Evolutionary conservation across 1,139 yeast genomes (phyloP).

Genomic region (Fermentozyma sake): DNA sequence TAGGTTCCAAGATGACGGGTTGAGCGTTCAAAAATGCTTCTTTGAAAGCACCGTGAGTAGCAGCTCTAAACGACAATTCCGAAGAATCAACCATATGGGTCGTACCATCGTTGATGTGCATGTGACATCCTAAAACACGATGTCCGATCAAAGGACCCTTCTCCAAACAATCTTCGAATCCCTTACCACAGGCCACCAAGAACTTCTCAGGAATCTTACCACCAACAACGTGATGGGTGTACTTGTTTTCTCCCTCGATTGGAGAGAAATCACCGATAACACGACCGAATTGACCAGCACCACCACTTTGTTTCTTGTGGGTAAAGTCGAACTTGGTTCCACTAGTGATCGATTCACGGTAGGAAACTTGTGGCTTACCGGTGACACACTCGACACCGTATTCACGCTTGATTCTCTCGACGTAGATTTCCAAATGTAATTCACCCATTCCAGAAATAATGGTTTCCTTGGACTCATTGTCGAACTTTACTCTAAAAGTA

Average conservation of each 20-base stretch:
- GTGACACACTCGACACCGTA: constrained; percentile 93
- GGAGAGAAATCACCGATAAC: constrained; percentile 84
- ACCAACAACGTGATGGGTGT: constrained; percentile 87
- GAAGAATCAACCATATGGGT: constrained; percentile 97
- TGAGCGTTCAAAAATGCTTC: constrained; percentile 81
- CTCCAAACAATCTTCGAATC: constrained; percentile 91
- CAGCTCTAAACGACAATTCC: constrained; percentile 91
- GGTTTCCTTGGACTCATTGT: constrained; percentile 90
- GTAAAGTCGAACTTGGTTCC: constrained; percentile 85
- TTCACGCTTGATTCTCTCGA: constrained; percentile 96
- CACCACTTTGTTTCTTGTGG: constrained; percentile 98
- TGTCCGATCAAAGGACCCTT: constrained; percentile 98
- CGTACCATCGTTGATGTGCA: constrained; percentile 96
- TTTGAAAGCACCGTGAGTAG: constrained; percentile 87
- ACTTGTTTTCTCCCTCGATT: constrained; percentile 62
- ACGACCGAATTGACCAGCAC: constrained; percentile 99
- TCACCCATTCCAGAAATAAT: constrained; percentile 99
- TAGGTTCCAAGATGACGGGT: constrained; percentile 92
- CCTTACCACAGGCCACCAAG: constrained; percentile 90
- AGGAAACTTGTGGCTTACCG: constrained; percentile 97
- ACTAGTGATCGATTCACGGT: constrained; percentile 84
- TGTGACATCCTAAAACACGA: constrained; percentile 83
- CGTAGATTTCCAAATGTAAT: constrained; percentile 91
- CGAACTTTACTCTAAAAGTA: constrained; percentile 89
- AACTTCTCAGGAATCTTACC: constrained; percentile 96